Percentiles rank a stretch among this genome's conserved stretches.
Conservation (phyloP, 345 rosid genomes). For the Erysimum cheiranthoides region DNA sequence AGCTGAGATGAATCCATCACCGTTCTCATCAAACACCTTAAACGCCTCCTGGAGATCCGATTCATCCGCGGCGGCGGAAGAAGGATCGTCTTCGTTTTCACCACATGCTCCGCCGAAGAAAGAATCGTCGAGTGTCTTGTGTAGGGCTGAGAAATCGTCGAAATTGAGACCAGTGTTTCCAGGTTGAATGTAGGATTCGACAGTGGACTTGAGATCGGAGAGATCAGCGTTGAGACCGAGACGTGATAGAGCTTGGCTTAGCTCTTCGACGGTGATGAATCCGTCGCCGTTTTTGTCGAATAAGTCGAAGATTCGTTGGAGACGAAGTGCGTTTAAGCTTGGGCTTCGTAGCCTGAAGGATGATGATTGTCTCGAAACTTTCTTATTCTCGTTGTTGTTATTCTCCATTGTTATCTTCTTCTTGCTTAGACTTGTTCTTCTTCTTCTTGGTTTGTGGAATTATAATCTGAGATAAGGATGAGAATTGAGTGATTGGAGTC, state of each 20-base stretch:
- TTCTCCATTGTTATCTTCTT: slow-evolving; percentile 33
- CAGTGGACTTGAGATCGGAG: slow-evolving; percentile 62
- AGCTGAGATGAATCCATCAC: slow-evolving; percentile 90
- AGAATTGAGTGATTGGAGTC: neutral
- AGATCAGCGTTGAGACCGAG: slow-evolving; percentile 72
- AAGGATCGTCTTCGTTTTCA: neutral
- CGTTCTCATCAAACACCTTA: slow-evolving; percentile 92
- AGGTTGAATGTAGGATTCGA: slow-evolving; percentile 58
- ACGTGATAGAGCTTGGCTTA: slow-evolving; percentile 64
- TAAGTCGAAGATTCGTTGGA: slow-evolving; percentile 73
- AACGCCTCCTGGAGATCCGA: slow-evolving; percentile 85
- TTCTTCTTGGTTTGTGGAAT: slow-evolving; percentile 27
- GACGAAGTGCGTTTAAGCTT: slow-evolving; percentile 73
- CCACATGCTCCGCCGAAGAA: slow-evolving; percentile 48
- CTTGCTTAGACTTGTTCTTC: neutral
- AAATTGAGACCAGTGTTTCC: slow-evolving; percentile 63
- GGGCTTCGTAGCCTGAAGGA: slow-evolving; percentile 67
- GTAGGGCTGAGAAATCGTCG: slow-evolving; percentile 71
- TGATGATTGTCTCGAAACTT: slow-evolving; percentile 34
- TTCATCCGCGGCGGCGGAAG: slow-evolving; percentile 50
- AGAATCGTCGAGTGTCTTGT: slow-evolving; percentile 60
- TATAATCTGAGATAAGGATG: slow-evolving; percentile 18
- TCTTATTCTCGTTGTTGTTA: neutral
- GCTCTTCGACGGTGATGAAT: slow-evolving; percentile 66
- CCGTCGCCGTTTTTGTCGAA: slow-evolving; percentile 87